Base-by-base conservation (phyloP, 1,139 yeast species). In the Scheffersomyces lignicola region DNA sequence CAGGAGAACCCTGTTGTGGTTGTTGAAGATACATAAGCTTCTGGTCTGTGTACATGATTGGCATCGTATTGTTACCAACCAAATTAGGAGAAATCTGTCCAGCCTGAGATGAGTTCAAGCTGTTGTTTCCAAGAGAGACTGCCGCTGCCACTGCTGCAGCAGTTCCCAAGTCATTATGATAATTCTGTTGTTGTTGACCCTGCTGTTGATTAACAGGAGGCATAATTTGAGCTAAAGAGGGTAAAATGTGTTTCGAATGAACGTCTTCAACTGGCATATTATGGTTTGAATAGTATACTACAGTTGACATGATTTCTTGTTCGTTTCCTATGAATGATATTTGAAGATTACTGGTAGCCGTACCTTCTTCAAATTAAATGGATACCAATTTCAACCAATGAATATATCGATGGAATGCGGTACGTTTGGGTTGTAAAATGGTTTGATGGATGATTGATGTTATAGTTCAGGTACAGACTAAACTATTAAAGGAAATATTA, bases 171-270 rank as follows among this genome's bases (percentile, higher is more conserved):
- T 48, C 52, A 36, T 48, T 18, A 17, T 18, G 24, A 29, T 29
- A 29, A 7, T 3, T 11, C 18, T 5, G 30, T 14, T 7, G 27
- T 24, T 28, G 31, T 24, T 30, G 32, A 7, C 8, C n/a, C 18
- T 38, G 49, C 28, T 38, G 44, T 22, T 41, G 48, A 26, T 41
- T 41, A n/a, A 44, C 52, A 33, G 51, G 45, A 12, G 65, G 66
- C 59, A 61, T 60, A 20, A 61, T 55, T 38, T 58, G 65, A 0
- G 65, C 53, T 41, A 61, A 57, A 15, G 65, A 59, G 8, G 66
- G 66, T 38, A 61, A 51, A 11, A 61, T 55, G 40, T 61, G 59
- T 41, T 54, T 57, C 27, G 54, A 39, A 27, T 54, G 58, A 36
- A 48, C 45, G 31, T 59, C 63, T 39, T 59, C 63, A 41, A 54